phyloP scores from a whole-genome alignment of 1,284 basidiomycete genomes.

The Trametes pubescens region DNA sequence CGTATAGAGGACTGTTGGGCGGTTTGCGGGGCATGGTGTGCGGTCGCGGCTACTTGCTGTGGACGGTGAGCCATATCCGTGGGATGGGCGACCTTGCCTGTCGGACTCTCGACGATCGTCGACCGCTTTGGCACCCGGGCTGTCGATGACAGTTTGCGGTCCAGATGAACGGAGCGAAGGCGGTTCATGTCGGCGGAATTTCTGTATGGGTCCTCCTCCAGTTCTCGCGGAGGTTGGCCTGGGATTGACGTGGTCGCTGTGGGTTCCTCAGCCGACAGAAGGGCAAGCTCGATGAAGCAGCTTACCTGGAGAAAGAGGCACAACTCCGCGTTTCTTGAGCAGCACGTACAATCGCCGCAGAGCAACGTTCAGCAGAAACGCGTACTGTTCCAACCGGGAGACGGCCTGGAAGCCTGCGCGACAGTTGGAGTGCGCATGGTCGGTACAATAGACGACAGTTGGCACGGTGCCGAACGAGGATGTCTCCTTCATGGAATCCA shows the following conservation, averaged over 20 bases:
- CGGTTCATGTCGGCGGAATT: conserved; percentile 92
- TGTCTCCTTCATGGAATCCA: conserved; percentile 68
- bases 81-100: conserved; percentile 85
- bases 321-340: conserved; percentile 91
- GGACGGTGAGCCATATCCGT: conserved; percentile 48
- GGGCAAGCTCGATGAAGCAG: conserved; percentile 13
- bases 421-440: conserved; percentile 75
- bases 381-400: conserved; percentile 96
- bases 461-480: conserved; percentile 75
- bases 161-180: conserved; percentile 92
- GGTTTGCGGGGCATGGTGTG: conserved; percentile 32
- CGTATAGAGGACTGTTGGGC: conserved; percentile 33
- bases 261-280: conserved; percentile 13
- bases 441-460: conserved; percentile 76
- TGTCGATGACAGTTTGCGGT: conserved; percentile 94
- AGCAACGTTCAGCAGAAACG: conserved; percentile 96
- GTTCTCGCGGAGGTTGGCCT: conserved; percentile 40
- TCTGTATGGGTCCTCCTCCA: conserved; percentile 78
- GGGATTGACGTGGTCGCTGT: conserved; percentile 48
- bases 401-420: conserved; percentile 88
- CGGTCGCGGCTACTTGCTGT: conserved; percentile 35
- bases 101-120: conserved; percentile 95
- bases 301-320: conserved; percentile 81
- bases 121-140: conserved; percentile 93
- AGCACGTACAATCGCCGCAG: conserved; percentile 91